These are phyloP conservation scores for Claviceps spartinae DNA, from an alignment of 2,329 filamentous ascomycete species.

Conservation along the genomic window DNA sequence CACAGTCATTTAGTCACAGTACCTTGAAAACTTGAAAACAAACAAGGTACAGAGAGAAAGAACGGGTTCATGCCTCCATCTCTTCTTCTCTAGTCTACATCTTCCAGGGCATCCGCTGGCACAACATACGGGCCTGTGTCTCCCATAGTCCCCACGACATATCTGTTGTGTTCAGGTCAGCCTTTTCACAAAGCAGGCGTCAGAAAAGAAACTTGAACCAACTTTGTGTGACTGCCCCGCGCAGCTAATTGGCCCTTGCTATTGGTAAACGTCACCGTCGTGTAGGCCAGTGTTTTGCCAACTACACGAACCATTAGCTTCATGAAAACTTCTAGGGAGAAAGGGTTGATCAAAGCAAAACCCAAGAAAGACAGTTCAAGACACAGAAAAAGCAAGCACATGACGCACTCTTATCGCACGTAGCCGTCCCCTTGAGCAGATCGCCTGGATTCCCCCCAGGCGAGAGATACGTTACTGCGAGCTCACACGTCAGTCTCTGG, in stretches of 20 bases:
- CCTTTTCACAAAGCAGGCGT: too few species aligned
- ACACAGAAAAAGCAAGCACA: background rate
- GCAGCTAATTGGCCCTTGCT: slow-evolving; percentile 45
- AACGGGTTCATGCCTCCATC: background rate
- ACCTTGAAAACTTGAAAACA: too few species aligned
- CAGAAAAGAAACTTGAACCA: slow-evolving; percentile 15
- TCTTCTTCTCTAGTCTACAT: slow-evolving; percentile 16
- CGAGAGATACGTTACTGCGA: slow-evolving; percentile 47
- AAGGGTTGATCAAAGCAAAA: background rate
- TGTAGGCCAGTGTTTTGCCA: slow-evolving; percentile 50
- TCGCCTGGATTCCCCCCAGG: slow-evolving; percentile 45
- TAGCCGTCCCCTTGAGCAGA: slow-evolving; percentile 39
- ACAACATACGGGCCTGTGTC: slow-evolving; percentile 23
- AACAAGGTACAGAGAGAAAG: too few species aligned
- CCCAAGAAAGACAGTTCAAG: background rate
- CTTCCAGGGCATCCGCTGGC: slow-evolving; percentile 20
- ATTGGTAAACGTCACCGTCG: slow-evolving; percentile 45
- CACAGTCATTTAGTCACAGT: too few species aligned
- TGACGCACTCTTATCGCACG: slow-evolving; percentile 46
- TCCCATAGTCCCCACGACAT: slow-evolving; percentile 26
- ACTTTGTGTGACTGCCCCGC: slow-evolving; percentile 55
- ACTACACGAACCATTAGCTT: slow-evolving; percentile 25
- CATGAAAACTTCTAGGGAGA: too few species aligned
- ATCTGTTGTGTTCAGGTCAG: slow-evolving; percentile 17
- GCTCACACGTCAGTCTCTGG: background rate